Evolutionary conservation across 768 basidiomycete species (phyloP).

Genomic region (Leccinum olivaceopallidum): DNA sequence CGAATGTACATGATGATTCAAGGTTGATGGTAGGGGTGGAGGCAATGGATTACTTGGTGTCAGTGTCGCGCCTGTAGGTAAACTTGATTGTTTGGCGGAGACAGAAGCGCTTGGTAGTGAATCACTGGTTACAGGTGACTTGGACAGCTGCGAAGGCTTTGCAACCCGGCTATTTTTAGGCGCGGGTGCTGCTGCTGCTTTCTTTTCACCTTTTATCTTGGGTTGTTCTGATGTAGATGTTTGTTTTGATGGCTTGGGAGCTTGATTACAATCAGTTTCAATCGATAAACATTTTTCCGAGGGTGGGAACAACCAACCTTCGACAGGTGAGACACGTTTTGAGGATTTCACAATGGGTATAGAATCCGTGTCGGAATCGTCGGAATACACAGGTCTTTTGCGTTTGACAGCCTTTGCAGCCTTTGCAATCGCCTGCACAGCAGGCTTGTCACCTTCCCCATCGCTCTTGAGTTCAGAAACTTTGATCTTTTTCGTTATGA

Average conservation of each 20-base stretch:
- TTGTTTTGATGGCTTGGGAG: slow-evolving; percentile 12
- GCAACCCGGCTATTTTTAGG: neutral
- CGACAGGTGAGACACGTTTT: slow-evolving; percentile 5
- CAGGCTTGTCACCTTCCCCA: slow-evolving; percentile 34
- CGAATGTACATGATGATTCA: neutral
- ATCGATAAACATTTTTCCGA: neutral
- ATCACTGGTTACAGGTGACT: slow-evolving; percentile 22
- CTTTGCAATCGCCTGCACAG: slow-evolving; percentile 16
- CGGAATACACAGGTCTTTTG: slow-evolving; percentile 26
- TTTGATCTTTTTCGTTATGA: slow-evolving; percentile 33
- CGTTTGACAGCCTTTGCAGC: slow-evolving; percentile 23
- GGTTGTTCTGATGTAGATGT: neutral
- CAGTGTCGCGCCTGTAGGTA: neutral
- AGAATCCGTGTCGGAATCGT: slow-evolving; percentile 24
- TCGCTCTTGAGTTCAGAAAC: slow-evolving; percentile 34
- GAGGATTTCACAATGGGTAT: slow-evolving; percentile 17
- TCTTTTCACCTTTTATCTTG: slow-evolving; percentile 13
- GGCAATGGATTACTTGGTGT: neutral
- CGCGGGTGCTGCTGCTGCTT: neutral
- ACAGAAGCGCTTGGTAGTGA: slow-evolving; percentile 16
- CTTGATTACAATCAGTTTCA: slow-evolving; percentile 15
- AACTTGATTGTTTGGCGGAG: neutral
- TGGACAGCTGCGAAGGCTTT: slow-evolving; percentile 4
- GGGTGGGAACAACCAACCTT: slow-evolving; percentile 18
- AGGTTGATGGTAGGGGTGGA: neutral